A percentile compares a stretch with the other conserved stretches of the same genome.
Evolutionary conservation across 108 stramenopile species (phyloP).

Genomic region (Hondaea fermentalgiana): DNA sequence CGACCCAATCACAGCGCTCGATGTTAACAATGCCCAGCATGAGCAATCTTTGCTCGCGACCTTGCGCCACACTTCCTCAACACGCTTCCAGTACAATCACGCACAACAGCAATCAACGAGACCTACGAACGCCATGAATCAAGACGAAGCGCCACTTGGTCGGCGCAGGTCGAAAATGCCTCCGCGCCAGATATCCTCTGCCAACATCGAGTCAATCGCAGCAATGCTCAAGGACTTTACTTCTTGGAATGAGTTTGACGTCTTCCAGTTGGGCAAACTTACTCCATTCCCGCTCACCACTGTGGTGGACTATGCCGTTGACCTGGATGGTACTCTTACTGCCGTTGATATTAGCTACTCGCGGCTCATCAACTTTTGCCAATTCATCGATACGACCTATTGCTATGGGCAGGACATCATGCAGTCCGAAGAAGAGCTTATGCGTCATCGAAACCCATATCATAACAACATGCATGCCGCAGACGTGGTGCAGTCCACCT

Average conservation of each 20-base stretch:
- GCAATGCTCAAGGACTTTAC: background rate
- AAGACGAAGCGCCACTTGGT: background rate
- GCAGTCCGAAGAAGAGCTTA: background rate
- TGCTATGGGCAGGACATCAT: background rate
- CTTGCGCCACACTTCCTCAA: no score
- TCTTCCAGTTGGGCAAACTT: background rate
- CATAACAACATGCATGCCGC: slow-evolving; percentile 44
- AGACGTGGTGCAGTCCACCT: slow-evolving; percentile 40
- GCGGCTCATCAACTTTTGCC: slow-evolving; percentile 5
- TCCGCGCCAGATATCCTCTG: background rate
- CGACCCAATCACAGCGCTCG: no score
- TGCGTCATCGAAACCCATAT: slow-evolving; percentile 23
- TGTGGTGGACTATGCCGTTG: background rate
- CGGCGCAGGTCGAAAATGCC: background rate
- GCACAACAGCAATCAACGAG: no score
- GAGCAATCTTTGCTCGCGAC: no score
- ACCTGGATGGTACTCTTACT: background rate
- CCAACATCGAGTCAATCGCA: background rate
- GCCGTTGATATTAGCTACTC: background rate
- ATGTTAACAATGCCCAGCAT: no score
- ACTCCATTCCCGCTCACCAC: background rate
- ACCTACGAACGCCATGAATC: no score
- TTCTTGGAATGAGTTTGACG: background rate
- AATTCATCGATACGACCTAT: background rate
- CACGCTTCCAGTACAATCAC: no score